Percentiles rank a stretch among this genome's conserved stretches.
Conservation (phyloP, 31 red algal species). For the Endocladia muricata region DNA sequence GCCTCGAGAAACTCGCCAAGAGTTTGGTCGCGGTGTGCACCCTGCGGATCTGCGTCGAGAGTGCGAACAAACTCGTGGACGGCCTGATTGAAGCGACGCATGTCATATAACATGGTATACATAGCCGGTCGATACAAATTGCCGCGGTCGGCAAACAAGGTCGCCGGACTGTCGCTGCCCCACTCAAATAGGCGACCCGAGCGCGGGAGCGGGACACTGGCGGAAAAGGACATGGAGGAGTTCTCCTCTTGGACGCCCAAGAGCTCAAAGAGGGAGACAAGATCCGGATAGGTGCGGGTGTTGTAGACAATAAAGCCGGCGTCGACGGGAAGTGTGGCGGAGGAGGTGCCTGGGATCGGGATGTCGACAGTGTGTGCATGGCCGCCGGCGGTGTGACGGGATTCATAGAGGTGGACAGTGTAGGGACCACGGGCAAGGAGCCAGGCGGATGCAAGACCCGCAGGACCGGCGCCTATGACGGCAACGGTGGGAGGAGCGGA, state of each 20-base stretch:
- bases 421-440: conserved; percentile 56
- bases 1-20: conserved; percentile 64
- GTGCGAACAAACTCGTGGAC: conserved; percentile 50
- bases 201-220: conserved; percentile 40
- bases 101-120: conserved; percentile 86
- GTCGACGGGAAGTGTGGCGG: conserved; percentile 69
- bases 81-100: conserved; percentile 79
- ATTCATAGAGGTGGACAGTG: conserved; percentile 81
- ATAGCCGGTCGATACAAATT: conserved; percentile 59
- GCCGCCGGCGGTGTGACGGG: conserved; percentile 63
- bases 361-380: conserved; percentile 83
- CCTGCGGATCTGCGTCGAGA: conserved; percentile 21
- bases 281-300: conserved; percentile 85
- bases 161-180: conserved; percentile 70
- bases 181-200: conserved; percentile 50
- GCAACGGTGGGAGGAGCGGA: conserved; percentile 32
- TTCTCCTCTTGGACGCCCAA: conserved; percentile 71
- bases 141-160: conserved; percentile 63
- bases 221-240: conserved; percentile 94
- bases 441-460: conserved; percentile 88
- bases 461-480: conserved; percentile 85
- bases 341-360: conserved; percentile 32
- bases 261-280: conserved; percentile 68
- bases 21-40: conserved; percentile 22
- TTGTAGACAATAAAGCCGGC: conserved; percentile 98